These are phyloP conservation scores for Chytriomyces hyalinus DNA, from an alignment of 192 early-diverging fungal genomes.

Conservation along the genomic window DNA sequence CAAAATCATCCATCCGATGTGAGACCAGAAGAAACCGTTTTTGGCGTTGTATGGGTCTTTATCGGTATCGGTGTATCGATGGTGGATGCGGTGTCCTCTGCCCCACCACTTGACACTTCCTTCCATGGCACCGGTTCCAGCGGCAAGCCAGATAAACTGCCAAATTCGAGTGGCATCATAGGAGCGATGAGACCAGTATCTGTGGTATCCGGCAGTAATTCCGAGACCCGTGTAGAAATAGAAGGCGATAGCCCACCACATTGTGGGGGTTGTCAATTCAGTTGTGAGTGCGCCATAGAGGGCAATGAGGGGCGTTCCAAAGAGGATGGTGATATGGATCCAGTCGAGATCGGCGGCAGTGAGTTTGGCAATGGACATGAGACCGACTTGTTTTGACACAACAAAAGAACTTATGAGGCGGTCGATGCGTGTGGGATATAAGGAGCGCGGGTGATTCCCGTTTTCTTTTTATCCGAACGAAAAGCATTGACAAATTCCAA, in stretches of 20 bases:
- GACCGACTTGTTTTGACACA: too few relatives aligned
- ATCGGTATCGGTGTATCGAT: constrained; percentile 62
- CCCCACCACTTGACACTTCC: constrained; percentile 63
- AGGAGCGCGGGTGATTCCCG: too few relatives aligned
- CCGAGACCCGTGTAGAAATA: constrained; percentile 82
- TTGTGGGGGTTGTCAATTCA: constrained; percentile 67
- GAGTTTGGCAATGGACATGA: too few relatives aligned
- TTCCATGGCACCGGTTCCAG: constrained; percentile 49
- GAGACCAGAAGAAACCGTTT: constrained; percentile 54
- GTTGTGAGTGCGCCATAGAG: constrained; percentile 81
- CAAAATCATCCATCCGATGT: constrained; percentile 60
- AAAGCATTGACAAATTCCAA: too few relatives aligned
- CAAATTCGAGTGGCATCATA: constrained; percentile 52
- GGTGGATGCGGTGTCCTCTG: constrained; percentile 56
- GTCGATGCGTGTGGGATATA: too few relatives aligned
- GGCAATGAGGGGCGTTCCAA: constrained; percentile 73
- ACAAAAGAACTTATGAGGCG: too few relatives aligned
- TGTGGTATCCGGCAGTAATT: constrained; percentile 71
- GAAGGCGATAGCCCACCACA: constrained; percentile 71
- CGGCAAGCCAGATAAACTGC: constrained; percentile 44
- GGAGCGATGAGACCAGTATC: constrained; percentile 59
- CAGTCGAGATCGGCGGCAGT: constrained; percentile 43
- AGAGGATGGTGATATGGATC: constrained; percentile 44
- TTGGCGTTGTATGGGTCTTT: constrained; percentile 60
- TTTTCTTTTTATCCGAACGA: too few relatives aligned